Percentiles rank a stretch among this genome's conserved stretches.
These are phyloP conservation scores for Penicillium subrubescens DNA, from an alignment of 495 filamentous ascomycete genomes.

Conservation along the genomic window DNA sequence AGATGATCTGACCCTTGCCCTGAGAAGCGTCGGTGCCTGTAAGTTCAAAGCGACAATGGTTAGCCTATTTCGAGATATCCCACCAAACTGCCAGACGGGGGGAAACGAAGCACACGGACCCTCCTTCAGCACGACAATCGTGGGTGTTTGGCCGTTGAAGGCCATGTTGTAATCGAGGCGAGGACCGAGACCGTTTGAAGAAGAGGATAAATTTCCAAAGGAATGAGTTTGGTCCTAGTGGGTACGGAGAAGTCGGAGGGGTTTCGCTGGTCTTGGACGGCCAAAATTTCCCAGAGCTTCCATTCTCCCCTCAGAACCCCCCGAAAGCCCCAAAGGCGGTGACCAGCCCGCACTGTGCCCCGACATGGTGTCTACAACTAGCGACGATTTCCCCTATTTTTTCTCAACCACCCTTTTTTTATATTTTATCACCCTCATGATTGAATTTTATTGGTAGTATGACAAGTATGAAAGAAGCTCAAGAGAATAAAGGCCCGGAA, in stretches of 20 bases:
- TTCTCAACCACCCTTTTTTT: not conserved
- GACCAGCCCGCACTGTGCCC: slow-evolving; percentile 22
- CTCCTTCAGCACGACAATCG: slow-evolving; percentile 98
- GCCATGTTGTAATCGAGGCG: slow-evolving; percentile 63
- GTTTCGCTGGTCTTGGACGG: slow-evolving; percentile 36
- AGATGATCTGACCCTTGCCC: slow-evolving; percentile 94
- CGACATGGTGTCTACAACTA: not conserved
- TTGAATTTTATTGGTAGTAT: not conserved
- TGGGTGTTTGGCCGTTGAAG: slow-evolving; percentile 97
- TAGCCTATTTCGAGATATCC: slow-evolving; percentile 27
- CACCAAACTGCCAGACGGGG: slow-evolving; percentile 33
- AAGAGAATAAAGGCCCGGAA: not conserved
- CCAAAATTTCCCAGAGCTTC: slow-evolving; percentile 55
- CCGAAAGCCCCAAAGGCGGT: slow-evolving; percentile 41
- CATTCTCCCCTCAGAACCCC: slow-evolving; percentile 32
- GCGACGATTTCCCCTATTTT: not conserved
- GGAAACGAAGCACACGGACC: slow-evolving; percentile 58
- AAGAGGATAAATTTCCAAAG: slow-evolving; percentile 16
- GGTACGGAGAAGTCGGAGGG: slow-evolving; percentile 30
- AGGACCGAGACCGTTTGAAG: slow-evolving; percentile 23
- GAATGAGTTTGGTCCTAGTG: slow-evolving; percentile 28
- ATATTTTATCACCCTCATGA: not conserved
- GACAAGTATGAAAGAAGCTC: not conserved
- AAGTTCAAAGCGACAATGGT: slow-evolving; percentile 22
- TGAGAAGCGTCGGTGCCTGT: slow-evolving; percentile 95